Base-by-base conservation (phyloP, 441 rosid species). In the Geranium incanum region DNA sequence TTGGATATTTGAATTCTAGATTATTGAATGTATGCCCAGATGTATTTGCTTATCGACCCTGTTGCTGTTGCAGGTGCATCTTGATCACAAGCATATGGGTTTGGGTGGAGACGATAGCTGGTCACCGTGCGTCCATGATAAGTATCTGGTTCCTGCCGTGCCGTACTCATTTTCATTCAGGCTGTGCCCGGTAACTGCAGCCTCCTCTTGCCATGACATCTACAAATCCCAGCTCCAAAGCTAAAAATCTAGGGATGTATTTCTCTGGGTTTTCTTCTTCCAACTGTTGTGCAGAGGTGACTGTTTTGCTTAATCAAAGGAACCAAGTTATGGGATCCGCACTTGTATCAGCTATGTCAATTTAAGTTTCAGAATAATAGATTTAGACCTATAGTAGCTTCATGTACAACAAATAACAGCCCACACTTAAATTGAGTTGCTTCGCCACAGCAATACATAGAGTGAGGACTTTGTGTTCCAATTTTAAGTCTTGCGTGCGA, bases 41-140 rank as follows among this genome's bases (percentile, higher is more conserved):
- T 57, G 2, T 16, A 59, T 5, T 59, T 59, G 64, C 6, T 57
- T 18, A 33, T 67, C 50, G 18, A 0, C 12, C 21, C 43, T 73
- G 72, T 38, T 71, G 67, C 60, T 60, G 23, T 71, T 80, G 68
- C 77, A 94, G 99, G 99, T 95, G 69, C 99, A 95, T 82, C 92
- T 95, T 28, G 99, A 92, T 83, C 97, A 95, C 82, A 90, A 86
- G 81, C 99, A 95, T 81, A 95, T 92, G 97, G 99, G 99, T 0
- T 6, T 92, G 12, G 98, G 88, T 3, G 97, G 99, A 75, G 99
- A 95, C 41, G 99, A 90, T 84, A 95, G 99, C 79, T 95, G 99
- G 99, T 78, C 91, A 0, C 97, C 96, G 0, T 75, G 86, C 68
- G 90, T 87, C 70, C 96, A 95, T 5, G 86, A 89, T 16, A 85